Base-by-base conservation (phyloP, 1,139 yeast species). In the Meyerozyma elateridarum region DNA sequence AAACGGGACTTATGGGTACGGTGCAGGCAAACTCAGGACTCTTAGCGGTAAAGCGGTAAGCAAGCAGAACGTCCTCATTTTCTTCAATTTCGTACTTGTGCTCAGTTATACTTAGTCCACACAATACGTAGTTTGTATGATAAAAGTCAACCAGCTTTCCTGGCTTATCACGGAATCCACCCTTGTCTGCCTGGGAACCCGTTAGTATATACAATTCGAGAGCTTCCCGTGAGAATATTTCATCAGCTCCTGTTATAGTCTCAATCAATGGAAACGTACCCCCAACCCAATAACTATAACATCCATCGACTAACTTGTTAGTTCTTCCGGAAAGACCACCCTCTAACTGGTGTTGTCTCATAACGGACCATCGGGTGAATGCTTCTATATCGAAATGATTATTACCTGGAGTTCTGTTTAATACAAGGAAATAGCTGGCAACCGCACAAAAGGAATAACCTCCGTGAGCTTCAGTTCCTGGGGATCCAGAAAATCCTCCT, bases 241-340 rank as follows among this genome's bases (percentile, higher is more conserved):
- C 34, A 2, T 32, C 30, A 3, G 48, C 48, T 0, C 35, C 30
- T 0, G 50, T 55, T 2, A 67, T 45, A 1, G 71, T 59, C 38
- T 85, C 91, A 8, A 87, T 46, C 25, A 89, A 57, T 0, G 85
- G 78, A 43, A 73, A 67, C 28, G 80, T 51, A 0, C 87, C 94
- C 1, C 98, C 98, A 2, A 89, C 81, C 98, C 98, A 91, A 54
- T 84, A 93, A 49, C 89, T 78, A 54, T 93, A 93, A 55, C 99
- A 93, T 0, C 95, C 96, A 55, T 93, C 99, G 1, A 91, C 97
- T 26, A 93, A 67, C 55, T 93, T 93, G 52, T 91, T 89, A 0
- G 95, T 76, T 36, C 99, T 72, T 0, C 99, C 99, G 7, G 79
- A 72, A 29, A 89, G 72, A 0, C 97, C 96, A 6, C 94, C 95